Conservation (phyloP, 164 flowering plant species). For the Chloranthus sessilifolius region DNA sequence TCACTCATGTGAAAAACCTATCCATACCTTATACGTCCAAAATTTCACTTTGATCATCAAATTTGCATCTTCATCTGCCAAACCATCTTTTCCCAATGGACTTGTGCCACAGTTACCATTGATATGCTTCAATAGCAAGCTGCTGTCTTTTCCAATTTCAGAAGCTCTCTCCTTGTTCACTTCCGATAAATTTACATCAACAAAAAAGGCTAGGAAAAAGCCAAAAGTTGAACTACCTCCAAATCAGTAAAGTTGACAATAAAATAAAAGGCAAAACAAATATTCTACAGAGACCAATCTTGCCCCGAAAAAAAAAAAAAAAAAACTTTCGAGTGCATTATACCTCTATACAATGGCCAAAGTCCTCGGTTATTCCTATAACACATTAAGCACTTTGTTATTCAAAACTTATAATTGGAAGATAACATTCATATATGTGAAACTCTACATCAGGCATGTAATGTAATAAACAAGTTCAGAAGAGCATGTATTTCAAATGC, state of each 20-base stretch:
- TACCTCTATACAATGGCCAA: constrained; percentile 99
- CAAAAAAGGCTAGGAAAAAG: constrained; percentile 66
- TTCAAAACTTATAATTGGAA: constrained; percentile 1
- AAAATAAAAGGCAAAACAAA: no score
- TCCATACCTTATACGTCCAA: constrained; percentile 80
- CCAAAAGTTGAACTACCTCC: no score
- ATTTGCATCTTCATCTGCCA: constrained; percentile 94
- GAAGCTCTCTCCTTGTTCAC: constrained; percentile 53
- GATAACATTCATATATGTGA: not conserved
- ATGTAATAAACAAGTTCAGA: no score
- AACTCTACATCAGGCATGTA: not conserved
- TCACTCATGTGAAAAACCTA: not conserved
- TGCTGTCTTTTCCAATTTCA: constrained; percentile 35
- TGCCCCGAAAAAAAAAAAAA: no score
- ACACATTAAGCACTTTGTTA: constrained; percentile 13
- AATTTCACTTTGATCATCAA: constrained; percentile 91
- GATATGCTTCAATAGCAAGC: constrained; percentile 15
- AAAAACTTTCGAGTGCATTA: no score
- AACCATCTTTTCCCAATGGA: constrained; percentile 34
- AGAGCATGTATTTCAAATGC: not conserved
- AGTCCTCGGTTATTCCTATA: constrained; percentile 71
- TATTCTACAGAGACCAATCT: no score
- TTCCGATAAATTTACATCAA: constrained; percentile 84
- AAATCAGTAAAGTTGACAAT: no score
- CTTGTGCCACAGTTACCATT: constrained; percentile 23